Conservation (phyloP, 1,284 basidiomycete genomes). For the Trichosporon sp. region DNA sequence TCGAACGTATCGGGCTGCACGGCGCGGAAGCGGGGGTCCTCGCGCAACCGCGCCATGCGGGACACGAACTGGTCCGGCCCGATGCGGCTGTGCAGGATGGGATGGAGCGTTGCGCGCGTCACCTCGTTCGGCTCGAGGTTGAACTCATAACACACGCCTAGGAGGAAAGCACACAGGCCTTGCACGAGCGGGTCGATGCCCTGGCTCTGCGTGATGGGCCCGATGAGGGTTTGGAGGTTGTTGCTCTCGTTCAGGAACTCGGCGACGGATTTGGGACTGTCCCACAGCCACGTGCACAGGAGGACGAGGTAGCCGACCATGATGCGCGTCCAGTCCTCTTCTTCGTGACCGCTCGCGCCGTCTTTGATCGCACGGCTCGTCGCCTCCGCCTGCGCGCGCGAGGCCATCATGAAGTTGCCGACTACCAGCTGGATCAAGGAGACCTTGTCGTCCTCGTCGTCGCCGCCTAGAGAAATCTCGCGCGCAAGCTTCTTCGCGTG, state of each 20-base stretch:
- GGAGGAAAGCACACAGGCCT: constrained; percentile 82
- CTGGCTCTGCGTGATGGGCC: constrained; percentile 84
- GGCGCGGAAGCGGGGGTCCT: constrained; percentile 84
- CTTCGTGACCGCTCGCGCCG: constrained; percentile 24
- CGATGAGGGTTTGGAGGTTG: constrained; percentile 86
- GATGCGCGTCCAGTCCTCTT: constrained; percentile 77
- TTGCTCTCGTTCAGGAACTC: constrained; percentile 84
- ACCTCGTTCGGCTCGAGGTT: constrained; percentile 74
- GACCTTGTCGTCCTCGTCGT: constrained; percentile 52
- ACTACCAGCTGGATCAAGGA: constrained; percentile 54
- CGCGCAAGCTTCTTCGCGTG: constrained; percentile 54
- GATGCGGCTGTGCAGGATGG: constrained; percentile 71
- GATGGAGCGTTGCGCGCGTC: constrained; percentile 75
- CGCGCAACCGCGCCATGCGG: constrained; percentile 77
- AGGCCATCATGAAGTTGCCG: constrained; percentile 60
- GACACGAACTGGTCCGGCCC: constrained; percentile 83
- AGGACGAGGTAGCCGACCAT: constrained; percentile 79
- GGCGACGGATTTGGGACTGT: constrained; percentile 77
- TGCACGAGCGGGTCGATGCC: constrained; percentile 83
- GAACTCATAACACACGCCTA: constrained; percentile 92
- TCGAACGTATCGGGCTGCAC: constrained; percentile 71
- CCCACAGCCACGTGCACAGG: constrained; percentile 92
- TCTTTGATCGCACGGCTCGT: constrained; percentile 44
- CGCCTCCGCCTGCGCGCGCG: constrained; percentile 52
- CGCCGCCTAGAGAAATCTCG: constrained; percentile 47